A percentile compares a stretch with the other conserved stretches of the same genome.
Evolutionary conservation across 1,139 yeast species (phyloP).

Genomic region (Zygosaccharomyces pseudobailii): DNA sequence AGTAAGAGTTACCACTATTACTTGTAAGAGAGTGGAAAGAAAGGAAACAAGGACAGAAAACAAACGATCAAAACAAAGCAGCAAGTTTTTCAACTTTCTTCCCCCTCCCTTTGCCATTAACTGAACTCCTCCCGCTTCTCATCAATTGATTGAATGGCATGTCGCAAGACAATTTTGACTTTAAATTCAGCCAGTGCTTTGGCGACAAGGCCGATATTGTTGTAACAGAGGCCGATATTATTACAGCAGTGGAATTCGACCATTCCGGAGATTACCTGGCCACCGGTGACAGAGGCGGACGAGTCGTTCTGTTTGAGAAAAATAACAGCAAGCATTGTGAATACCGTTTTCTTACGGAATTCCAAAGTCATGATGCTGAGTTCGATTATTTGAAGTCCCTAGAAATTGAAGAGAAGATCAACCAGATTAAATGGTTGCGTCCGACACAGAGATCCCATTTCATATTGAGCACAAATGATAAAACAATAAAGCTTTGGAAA

Average conservation of each 20-base stretch:
- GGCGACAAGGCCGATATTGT: slow-evolving; percentile 98
- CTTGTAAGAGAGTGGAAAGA: background rate
- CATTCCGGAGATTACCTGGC: slow-evolving; percentile 93
- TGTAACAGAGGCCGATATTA: slow-evolving; percentile 96
- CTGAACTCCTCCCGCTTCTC: background rate
- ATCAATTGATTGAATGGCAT: slow-evolving; percentile 8
- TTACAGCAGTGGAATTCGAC: slow-evolving; percentile 95
- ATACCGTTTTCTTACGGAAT: slow-evolving; percentile 92
- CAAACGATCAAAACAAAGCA: background rate
- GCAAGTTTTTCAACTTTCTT: background rate
- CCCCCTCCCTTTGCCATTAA: background rate
- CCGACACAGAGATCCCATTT: slow-evolving; percentile 86
- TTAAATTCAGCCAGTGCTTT: slow-evolving; percentile 82
- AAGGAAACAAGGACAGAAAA: background rate
- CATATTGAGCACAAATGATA: slow-evolving; percentile 88
- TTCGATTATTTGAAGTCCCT: slow-evolving; percentile 93
- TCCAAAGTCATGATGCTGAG: slow-evolving; percentile 98
- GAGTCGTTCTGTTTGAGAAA: slow-evolving; percentile 93
- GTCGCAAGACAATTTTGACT: slow-evolving; percentile 30
- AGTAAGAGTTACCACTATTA: background rate
- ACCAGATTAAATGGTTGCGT: slow-evolving; percentile 94
- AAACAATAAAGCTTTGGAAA: slow-evolving; percentile 97
- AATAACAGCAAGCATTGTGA: slow-evolving; percentile 78
- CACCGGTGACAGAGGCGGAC: slow-evolving; percentile 97
- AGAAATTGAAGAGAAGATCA: slow-evolving; percentile 97